Base-by-base conservation (phyloP, 2,329 filamentous ascomycete species). In the Penicillium corylophilum region DNA sequence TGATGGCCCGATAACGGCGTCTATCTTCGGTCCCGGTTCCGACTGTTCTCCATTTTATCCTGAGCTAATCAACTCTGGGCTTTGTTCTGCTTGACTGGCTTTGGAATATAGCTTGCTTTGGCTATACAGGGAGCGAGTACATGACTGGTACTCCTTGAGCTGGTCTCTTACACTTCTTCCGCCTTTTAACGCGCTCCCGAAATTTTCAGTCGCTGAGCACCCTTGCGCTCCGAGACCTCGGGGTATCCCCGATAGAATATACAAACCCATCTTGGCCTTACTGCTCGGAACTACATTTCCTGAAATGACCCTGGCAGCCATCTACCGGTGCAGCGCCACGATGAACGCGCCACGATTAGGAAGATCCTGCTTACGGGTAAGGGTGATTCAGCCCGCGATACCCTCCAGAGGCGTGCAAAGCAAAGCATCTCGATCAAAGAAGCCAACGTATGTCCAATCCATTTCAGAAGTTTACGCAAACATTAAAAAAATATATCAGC, bases 311-410 rank as follows among this genome's bases (percentile, higher is more conserved):
- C 40, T 22, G 44, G 44, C 35, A 26, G 44, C 28, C 13, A 12
- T 16, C 35, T 24, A 36, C 39, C 18, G n/a, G n/a, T 23, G 26
- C 33, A 31, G n/a, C 33, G 33, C 40, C 50, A 53, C 35, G 44
- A 69, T 69, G 68, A 68, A 63, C 36, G 56, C 61, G 43, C 51
- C 61, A 7, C 58, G 62, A 26, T 48, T 61, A 48, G 55, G 60
- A 18, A 61, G 60, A 29, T 57, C 51, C 42, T 51, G 55, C 39
- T 46, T 64, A 33, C 56, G 51, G 61, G 61, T 53, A 33, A 57
- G 51, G 61, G 61, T 53, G 59, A 61, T 54, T 33, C 54, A 46
- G 50, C 44, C 44, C 16, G 38, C 43, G 31, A 41, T 36, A 9
- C 33, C 59, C 56, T 47, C 46, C 50, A 36, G 50, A 62, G 29